A percentile compares a stretch with the other conserved stretches of the same genome.
Conservation (phyloP, 805 yeast genomes). For the Barnettozyma populi region DNA sequence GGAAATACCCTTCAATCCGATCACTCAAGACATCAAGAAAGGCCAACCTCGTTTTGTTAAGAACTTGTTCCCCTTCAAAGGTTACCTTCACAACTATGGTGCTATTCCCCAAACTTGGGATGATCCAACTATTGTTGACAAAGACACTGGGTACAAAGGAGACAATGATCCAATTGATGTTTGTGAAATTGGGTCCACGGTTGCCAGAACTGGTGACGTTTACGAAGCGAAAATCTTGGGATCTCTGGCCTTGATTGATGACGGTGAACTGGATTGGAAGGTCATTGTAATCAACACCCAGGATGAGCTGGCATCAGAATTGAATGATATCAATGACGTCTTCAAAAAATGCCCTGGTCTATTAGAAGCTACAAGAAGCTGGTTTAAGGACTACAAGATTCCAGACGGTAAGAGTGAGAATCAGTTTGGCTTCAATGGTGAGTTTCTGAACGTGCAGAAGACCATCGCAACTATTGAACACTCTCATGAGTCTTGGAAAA, state of each 20-base stretch:
- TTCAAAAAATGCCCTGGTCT: constrained; percentile 65
- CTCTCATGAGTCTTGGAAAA: constrained; percentile 66
- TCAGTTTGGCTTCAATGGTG: constrained; percentile 68
- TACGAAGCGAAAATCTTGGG: constrained; percentile 67
- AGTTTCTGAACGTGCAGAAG: constrained; percentile 50
- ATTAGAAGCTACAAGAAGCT: constrained; percentile 57
- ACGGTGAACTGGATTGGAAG: constrained; percentile 97
- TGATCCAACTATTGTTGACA: constrained; percentile 61
- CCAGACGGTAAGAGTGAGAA: constrained; percentile 80
- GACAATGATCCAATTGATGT: constrained; percentile 96
- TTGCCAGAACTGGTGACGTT: constrained; percentile 57
- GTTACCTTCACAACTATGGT: constrained; percentile 84
- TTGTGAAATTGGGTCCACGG: constrained; percentile 60
- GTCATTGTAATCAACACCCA: constrained; percentile 61
- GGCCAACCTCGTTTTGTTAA: constrained; percentile 71
- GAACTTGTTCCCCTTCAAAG: constrained; percentile 77
- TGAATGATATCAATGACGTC: constrained; percentile 65
- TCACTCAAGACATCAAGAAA: constrained; percentile 72
- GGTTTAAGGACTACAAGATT: constrained; percentile 82
- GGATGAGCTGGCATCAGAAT: constrained; percentile 57
- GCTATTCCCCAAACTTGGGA: constrained; percentile 97
- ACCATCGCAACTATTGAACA: constrained; percentile 58
- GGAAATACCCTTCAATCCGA: constrained; percentile 60
- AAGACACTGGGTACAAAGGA: constrained; percentile 48
- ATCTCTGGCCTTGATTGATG: constrained; percentile 75